phyloP scores from a whole-genome alignment of 2,329 filamentous ascomycete species.

The Alternaria ventricosa region DNA sequence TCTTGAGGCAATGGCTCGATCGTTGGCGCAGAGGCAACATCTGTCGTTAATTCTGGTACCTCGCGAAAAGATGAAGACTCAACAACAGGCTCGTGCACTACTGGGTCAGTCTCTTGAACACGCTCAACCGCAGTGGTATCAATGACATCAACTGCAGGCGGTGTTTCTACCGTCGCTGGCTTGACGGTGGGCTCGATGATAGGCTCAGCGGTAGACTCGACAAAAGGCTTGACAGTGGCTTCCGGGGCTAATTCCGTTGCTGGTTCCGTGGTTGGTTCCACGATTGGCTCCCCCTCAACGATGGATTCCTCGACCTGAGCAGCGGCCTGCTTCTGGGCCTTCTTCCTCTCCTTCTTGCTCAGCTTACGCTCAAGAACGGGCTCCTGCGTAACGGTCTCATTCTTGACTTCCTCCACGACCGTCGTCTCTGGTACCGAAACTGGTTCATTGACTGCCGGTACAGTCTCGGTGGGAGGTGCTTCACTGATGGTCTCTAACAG shows the following conservation, averaged over 20 bases:
- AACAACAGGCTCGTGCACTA: not conserved
- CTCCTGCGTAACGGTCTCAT: constrained; percentile 14
- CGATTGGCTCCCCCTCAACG: not conserved
- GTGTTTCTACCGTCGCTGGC: not conserved
- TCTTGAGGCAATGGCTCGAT: constrained; percentile 13
- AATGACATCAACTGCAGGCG: not conserved
- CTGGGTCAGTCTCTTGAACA: not conserved
- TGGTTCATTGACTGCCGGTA: constrained; percentile 1
- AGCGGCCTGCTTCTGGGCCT: constrained; percentile 31
- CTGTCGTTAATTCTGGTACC: not conserved
- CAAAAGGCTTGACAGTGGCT: constrained; percentile 1
- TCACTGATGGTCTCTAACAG: constrained; percentile 1
- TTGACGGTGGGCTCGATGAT: not conserved
- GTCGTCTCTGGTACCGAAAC: not conserved
- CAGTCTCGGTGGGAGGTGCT: constrained; percentile 3
- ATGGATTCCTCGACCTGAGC: constrained; percentile 14
- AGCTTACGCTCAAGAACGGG: constrained; percentile 34
- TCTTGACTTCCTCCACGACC: constrained; percentile 1
- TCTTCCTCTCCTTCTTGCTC: constrained; percentile 47
- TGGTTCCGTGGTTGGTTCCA: not conserved
- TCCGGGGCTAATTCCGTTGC: too few relatives aligned
- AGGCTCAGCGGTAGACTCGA: not conserved
- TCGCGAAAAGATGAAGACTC: not conserved
- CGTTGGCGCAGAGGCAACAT: constrained; percentile 6
- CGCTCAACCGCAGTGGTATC: not conserved